phyloP scores from a whole-genome alignment of 129 eudicot genomes.

The Flaveria sonorensis region DNA sequence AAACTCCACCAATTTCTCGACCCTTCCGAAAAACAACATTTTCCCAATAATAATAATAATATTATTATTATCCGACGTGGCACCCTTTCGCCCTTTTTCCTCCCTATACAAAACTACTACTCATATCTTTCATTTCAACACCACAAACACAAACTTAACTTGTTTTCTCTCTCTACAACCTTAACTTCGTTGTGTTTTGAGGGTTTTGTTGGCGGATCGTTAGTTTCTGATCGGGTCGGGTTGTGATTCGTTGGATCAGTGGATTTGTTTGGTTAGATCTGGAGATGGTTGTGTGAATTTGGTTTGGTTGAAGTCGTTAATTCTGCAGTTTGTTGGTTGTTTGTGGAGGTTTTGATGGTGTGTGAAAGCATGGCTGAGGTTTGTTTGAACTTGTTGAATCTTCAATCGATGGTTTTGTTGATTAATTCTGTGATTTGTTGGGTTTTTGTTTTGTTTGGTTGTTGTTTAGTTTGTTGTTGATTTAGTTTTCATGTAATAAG shows the following conservation, averaged over 20 bases:
- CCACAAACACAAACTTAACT: neutral
- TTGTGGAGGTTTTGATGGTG: conserved; percentile 38
- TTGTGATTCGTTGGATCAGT: neutral
- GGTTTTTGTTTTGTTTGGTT: no score
- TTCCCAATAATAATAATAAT: neutral
- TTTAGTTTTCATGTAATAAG: neutral
- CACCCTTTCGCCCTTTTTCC: conserved; percentile 42
- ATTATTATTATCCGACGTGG: conserved; percentile 45
- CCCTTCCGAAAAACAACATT: conserved; percentile 33
- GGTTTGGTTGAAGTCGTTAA: conserved; percentile 13
- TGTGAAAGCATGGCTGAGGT: conserved; percentile 67
- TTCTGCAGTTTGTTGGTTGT: conserved; percentile 1
- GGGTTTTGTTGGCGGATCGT: conserved; percentile 9
- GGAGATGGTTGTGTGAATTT: conserved; percentile 16
- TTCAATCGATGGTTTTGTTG: neutral
- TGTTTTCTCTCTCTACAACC: conserved; percentile 15
- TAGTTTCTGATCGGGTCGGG: conserved; percentile 36
- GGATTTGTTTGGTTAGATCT: conserved; percentile 33
- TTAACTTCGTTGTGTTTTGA: no score
- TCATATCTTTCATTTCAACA: conserved; percentile 25
- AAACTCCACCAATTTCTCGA: conserved; percentile 55
- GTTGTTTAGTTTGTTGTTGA: neutral
- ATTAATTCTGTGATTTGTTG: neutral
- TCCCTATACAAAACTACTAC: conserved; percentile 31
- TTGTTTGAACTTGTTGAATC: conserved; percentile 10